These are phyloP conservation scores for Colletotrichum falcatum DNA, from an alignment of 2,329 filamentous ascomycete genomes.

Conservation along the genomic window DNA sequence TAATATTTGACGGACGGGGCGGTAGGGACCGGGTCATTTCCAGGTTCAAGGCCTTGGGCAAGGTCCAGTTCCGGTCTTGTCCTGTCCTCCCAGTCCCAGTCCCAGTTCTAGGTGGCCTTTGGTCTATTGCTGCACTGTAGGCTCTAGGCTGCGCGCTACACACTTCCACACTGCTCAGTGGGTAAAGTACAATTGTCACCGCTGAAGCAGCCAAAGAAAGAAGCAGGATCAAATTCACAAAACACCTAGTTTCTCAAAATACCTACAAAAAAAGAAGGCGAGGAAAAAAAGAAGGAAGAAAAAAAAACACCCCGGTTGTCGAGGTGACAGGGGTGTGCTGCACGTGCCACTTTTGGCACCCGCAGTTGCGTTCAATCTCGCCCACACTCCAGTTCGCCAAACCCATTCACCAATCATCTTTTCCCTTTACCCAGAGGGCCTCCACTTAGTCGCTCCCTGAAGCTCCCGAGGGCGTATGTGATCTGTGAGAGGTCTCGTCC, in stretches of 20 bases:
- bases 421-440: not conserved
- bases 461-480: constrained; percentile 37
- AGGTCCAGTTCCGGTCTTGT: not conserved
- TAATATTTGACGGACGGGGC: constrained; percentile 3
- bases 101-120: not conserved
- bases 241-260: not conserved
- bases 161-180: no score
- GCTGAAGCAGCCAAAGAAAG: not conserved
- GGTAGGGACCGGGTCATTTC: constrained; percentile 16
- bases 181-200: not conserved
- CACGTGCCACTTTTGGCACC: constrained; percentile 30
- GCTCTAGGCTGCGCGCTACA: not conserved
- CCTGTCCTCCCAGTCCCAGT: not conserved
- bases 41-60: constrained; percentile 5
- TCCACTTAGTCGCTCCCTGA: constrained; percentile 31
- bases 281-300: no score
- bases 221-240: not conserved
- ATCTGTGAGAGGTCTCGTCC: constrained; percentile 1
- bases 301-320: constrained; percentile 31
- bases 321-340: constrained; percentile 17
- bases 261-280: not conserved
- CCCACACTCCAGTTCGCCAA: constrained; percentile 3
- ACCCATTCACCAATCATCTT: not conserved
- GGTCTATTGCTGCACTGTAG: not conserved
- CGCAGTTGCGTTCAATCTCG: not conserved